Evolutionary conservation across 345 rosid species (phyloP), one percentile per base, ranked within the genome.

Genomic region (Dovyalis caffra): DNA sequence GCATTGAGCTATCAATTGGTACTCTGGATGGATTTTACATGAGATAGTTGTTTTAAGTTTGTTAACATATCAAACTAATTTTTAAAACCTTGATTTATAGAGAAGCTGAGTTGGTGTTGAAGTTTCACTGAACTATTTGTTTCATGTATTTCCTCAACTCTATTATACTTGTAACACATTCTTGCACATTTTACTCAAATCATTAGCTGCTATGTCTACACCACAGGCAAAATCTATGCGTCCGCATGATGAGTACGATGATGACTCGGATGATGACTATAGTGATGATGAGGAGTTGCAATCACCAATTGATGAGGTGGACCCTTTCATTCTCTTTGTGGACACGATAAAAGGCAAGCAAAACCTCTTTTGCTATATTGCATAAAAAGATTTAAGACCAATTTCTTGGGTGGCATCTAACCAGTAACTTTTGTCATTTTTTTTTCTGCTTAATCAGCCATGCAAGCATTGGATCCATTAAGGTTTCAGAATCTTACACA

Each of bases 241-340:
- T 34, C 84, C 89, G 31, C 77, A 84, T 76, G 98, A 92, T 43
- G 87, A 82, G 0, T 92, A 88, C 0, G 92, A 93, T 0, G 97
- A 93, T 0, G 95, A 93, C 76, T 87, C 95, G 0, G 97, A 96
- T 82, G 97, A 96, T 74, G 97, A 93, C 77, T 96, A 77, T 45
- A 96, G 94, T 60, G 98, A 93, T 51, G 97, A 96, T 74, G 98
- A 96, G 53, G 99, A 90, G 83, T 79, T 90, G 79, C 97, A 90
- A 74, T 96, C 98, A 10, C 99, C 99, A 64, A 92, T 96, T 25
- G 98, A 93, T 79, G 97, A 96, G 76, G 93, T 96, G 77, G 99
- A 96, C 79, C 98, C 99, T 61, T 96, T 96, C 79, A 82, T 96
- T 70, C 86, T 88, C 87, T 96, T 96, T 76, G 94, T 90, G 40